A percentile compares a stretch with the other conserved stretches of the same genome.
These are phyloP conservation scores for Oryza nivara DNA, from an alignment of 176 grass and related monocot genomes.

Conservation along the genomic window DNA sequence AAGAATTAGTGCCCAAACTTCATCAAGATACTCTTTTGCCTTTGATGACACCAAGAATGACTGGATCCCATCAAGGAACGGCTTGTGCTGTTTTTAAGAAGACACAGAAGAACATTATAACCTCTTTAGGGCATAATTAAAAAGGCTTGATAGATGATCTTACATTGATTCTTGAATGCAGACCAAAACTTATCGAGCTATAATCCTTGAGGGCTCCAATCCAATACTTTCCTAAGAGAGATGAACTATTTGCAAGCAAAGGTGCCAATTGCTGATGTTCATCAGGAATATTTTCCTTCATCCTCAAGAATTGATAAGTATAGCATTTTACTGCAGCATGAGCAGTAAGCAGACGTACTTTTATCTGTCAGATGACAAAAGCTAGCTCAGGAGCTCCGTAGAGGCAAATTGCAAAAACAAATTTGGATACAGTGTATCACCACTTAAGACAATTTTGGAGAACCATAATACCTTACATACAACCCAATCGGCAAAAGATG, in stretches of 20 bases:
- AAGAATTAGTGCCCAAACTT: slow-evolving; percentile 85
- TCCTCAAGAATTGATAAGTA: slow-evolving; percentile 75
- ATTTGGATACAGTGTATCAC: slow-evolving; percentile 20
- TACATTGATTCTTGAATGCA: slow-evolving; percentile 83
- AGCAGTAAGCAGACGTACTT: slow-evolving; percentile 80
- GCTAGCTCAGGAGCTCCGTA: slow-evolving; percentile 33
- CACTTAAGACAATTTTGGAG: slow-evolving; percentile 18
- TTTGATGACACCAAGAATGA: slow-evolving; percentile 81
- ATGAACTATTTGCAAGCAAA: slow-evolving; percentile 77
- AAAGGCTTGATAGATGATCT: slow-evolving; percentile 34
- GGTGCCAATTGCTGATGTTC: slow-evolving; percentile 83
- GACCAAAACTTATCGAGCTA: slow-evolving; percentile 70
- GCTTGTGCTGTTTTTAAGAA: slow-evolving; percentile 72
- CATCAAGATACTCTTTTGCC: slow-evolving; percentile 83
- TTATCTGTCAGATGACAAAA: slow-evolving; percentile 68
- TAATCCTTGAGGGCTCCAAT: slow-evolving; percentile 87
- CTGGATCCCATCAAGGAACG: slow-evolving; percentile 97
- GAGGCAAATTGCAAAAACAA: slow-evolving; percentile 45
- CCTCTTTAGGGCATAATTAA: slow-evolving; percentile 24
- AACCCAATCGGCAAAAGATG: slow-evolving; percentile 98
- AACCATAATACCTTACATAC: slow-evolving; percentile 87
- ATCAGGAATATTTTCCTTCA: slow-evolving; percentile 71
- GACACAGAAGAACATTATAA: slow-evolving; percentile 22
- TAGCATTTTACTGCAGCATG: slow-evolving; percentile 98
- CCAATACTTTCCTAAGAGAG: slow-evolving; percentile 84